Evolutionary conservation across 2,329 filamentous ascomycete genomes (phyloP).

Genomic region (Cytospora mali): DNA sequence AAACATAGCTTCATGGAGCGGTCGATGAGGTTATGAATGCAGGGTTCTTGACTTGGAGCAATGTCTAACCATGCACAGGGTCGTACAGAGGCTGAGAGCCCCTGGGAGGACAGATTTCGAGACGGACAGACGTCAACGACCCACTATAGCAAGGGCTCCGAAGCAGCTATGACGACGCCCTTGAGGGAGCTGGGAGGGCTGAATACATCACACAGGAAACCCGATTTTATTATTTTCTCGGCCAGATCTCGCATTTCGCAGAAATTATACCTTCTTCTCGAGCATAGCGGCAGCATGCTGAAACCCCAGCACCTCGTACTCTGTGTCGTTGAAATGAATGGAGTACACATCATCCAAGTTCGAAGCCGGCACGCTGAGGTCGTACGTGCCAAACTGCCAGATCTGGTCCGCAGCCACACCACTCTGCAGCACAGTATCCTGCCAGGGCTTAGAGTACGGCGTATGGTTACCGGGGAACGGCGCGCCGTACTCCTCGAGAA

Average conservation of each 20-base stretch:
- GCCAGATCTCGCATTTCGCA: no score
- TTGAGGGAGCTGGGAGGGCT: no score
- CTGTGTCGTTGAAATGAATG: constrained; percentile 24
- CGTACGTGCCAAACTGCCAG: constrained; percentile 27
- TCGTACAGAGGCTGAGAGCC: no score
- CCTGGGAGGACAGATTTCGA: no score
- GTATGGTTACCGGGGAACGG: constrained; percentile 25
- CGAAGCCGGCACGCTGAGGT: constrained; percentile 19
- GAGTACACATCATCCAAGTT: constrained; percentile 21
- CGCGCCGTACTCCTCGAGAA: constrained; percentile 28
- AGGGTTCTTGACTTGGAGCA: no score
- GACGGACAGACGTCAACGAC: no score
- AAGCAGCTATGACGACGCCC: no score
- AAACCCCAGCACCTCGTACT: constrained; percentile 21
- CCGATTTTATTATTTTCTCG: not conserved
- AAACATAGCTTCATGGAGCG: no score
- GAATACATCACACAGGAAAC: no score
- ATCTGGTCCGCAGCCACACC: constrained; percentile 27
- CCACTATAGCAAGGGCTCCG: no score
- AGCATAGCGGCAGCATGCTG: constrained; percentile 24
- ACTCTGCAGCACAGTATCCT: constrained; percentile 25
- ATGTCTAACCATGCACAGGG: no score
- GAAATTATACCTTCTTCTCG: constrained; percentile 15
- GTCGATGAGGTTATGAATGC: no score
- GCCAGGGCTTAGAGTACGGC: constrained; percentile 25